Evolutionary conservation across 2,329 filamentous ascomycete genomes (phyloP), one percentile per base, ranked within the genome.

Genomic region (Claviceps pusilla): DNA sequence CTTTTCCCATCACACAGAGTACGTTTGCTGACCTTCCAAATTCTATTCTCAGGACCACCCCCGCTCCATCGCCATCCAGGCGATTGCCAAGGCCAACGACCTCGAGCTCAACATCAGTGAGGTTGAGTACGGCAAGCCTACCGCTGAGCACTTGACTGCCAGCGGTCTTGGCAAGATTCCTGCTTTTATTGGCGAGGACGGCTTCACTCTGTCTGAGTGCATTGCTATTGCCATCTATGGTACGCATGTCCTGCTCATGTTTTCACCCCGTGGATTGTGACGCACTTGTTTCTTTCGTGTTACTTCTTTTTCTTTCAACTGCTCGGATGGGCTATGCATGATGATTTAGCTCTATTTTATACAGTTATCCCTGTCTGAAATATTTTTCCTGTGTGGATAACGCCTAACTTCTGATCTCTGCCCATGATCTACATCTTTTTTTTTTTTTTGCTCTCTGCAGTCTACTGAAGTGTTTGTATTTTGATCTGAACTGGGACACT

Each of bases 351-450:
- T 75, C 75, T 77, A 76, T 76, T 78, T 77, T 75, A 80, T 78
- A 84, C 86, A 93, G 89, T 95, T 95, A 95, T 95, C 89, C 91
- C 91, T 96, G 88, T 87, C 91, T 93, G 87, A 96, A 53, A 94
- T 69, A 75, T 28, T 4, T 50, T 53, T 74, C 64, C 75, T 75
- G 71, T 96, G 90, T 95, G 89, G 90, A 95, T 80, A 82, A 77
- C 73, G 85, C 73, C 79, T 89, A 91, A 82, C 87, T 85, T 88
- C 84, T 89, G 84, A 89, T 73, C 70, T 61, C 59, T 57, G 55
- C 49, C 60, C 58, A 61, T 37, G 7, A 37, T 10, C 37, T 60
- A 63, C 60, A n/a, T 55, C 50, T 56, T 35, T 55, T 57, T 50
- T 43, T 3, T 50, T 47, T 2, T 39, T 19, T 35, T 31, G 19